Evolutionary conservation across 2,329 filamentous ascomycete species (phyloP).

Genomic region (Alternaria angustiovoidea): DNA sequence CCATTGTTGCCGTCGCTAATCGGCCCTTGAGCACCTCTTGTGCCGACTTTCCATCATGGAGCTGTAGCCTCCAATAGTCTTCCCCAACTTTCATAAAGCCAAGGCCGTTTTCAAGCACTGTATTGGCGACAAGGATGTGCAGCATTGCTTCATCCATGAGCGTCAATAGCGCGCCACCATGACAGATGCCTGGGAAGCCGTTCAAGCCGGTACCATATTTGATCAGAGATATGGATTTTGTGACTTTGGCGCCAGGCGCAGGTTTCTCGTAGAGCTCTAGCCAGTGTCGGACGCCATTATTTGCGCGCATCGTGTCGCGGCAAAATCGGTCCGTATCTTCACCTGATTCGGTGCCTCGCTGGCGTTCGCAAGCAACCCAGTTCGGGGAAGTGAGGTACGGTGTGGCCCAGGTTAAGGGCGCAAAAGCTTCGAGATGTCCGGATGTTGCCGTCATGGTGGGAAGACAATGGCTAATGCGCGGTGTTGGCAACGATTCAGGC

Average conservation of each 20-base stretch:
- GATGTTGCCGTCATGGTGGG: slow-evolving; percentile 18
- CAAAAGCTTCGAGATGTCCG: slow-evolving; percentile 29
- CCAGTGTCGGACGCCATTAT: slow-evolving; percentile 30
- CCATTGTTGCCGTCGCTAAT: slow-evolving; percentile 32
- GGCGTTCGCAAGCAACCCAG: slow-evolving; percentile 26
- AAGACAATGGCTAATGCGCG: background rate
- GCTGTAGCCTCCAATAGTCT: slow-evolving; percentile 10
- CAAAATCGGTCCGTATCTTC: slow-evolving; percentile 25
- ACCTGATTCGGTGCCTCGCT: slow-evolving; percentile 15
- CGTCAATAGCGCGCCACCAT: slow-evolving; percentile 73
- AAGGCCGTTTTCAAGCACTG: slow-evolving; percentile 14
- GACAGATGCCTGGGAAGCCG: slow-evolving; percentile 74
- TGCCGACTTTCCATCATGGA: slow-evolving; percentile 16
- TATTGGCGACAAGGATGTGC: slow-evolving; percentile 28
- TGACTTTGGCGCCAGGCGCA: slow-evolving; percentile 18
- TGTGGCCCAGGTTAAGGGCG: slow-evolving; percentile 32
- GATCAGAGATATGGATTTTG: slow-evolving; percentile 25
- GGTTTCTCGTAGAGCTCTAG: slow-evolving; percentile 34
- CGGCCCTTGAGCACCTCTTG: slow-evolving; percentile 27
- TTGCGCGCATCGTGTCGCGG: slow-evolving; percentile 23
- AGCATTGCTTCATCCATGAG: slow-evolving; percentile 68
- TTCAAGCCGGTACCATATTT: slow-evolving; percentile 50
- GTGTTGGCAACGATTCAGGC: background rate
- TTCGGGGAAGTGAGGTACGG: slow-evolving; percentile 29
- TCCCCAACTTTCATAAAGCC: slow-evolving; percentile 12